Conservation (phyloP, 73 alveolate genomes). For the Symbiodinium natans region DNA sequence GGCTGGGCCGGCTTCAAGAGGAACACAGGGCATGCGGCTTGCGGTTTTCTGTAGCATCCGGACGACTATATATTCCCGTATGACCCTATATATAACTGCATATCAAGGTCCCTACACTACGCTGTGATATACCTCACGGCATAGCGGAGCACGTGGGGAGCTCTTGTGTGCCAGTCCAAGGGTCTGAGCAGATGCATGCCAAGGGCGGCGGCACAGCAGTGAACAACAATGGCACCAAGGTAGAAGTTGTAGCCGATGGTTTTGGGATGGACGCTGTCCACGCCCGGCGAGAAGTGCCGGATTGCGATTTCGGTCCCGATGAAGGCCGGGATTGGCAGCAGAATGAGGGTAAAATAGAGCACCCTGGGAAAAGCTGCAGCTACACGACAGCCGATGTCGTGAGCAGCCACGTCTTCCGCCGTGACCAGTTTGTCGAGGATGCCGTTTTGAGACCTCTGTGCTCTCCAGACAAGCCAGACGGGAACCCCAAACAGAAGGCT, state of each 20-base stretch:
- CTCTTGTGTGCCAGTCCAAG: too few species aligned
- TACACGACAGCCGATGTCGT: background rate
- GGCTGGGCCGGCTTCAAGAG: too few species aligned
- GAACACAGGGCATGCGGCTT: too few species aligned
- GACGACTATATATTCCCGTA: too few species aligned
- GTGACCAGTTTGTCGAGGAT: background rate
- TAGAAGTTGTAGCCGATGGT: background rate
- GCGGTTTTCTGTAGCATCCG: too few species aligned
- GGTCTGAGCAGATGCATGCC: background rate
- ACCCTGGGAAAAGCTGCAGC: background rate
- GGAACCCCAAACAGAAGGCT: too few species aligned
- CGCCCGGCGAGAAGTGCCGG: background rate
- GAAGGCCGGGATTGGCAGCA: background rate
- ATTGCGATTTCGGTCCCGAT: background rate
- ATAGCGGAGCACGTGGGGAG: too few species aligned
- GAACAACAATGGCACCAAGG: background rate
- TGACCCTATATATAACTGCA: too few species aligned
- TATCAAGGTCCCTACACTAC: too few species aligned
- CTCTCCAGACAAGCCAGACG: background rate
- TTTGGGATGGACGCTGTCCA: background rate
- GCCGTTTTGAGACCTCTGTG: background rate
- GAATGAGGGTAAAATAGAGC: background rate
- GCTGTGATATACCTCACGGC: too few species aligned
- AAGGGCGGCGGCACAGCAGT: background rate
- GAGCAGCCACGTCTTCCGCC: background rate